phyloP scores from a whole-genome alignment of 768 basidiomycete species.

The Postia placenta region DNA sequence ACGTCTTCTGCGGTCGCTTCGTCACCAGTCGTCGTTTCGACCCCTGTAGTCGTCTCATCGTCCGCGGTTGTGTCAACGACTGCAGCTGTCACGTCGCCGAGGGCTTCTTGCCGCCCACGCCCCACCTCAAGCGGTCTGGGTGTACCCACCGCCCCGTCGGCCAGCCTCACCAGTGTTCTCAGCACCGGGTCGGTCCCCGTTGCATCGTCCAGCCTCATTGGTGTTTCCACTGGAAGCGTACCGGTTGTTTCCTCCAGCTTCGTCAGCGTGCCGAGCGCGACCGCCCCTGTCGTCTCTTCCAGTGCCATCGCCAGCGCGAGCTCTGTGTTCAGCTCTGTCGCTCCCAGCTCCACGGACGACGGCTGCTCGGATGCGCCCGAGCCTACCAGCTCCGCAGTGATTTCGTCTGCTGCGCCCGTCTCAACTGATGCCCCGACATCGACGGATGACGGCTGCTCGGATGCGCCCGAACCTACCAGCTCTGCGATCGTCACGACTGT shows the following conservation, averaged over 20 bases:
- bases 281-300: neutral
- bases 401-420: neutral
- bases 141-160: neutral
- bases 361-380: neutral
- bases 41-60: neutral
- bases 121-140: neutral
- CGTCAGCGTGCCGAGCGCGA: no score
- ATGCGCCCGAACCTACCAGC: neutral
- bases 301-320: neutral
- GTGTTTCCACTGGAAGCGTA: no score
- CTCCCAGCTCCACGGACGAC: neutral
- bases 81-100: neutral
- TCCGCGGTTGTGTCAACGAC: neutral
- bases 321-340: neutral
- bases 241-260: neutral
- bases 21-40: neutral
- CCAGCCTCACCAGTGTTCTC: neutral
- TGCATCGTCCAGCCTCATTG: neutral
- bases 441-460: neutral
- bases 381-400: neutral
- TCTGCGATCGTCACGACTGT: neutral
- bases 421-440: constrained; percentile 1
- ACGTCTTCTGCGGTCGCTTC: neutral
- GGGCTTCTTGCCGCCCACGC: neutral
- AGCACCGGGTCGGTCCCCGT: neutral